Base-by-base conservation (phyloP, 352 stramenopile genomes). In the Phytophthora idaei region DNA sequence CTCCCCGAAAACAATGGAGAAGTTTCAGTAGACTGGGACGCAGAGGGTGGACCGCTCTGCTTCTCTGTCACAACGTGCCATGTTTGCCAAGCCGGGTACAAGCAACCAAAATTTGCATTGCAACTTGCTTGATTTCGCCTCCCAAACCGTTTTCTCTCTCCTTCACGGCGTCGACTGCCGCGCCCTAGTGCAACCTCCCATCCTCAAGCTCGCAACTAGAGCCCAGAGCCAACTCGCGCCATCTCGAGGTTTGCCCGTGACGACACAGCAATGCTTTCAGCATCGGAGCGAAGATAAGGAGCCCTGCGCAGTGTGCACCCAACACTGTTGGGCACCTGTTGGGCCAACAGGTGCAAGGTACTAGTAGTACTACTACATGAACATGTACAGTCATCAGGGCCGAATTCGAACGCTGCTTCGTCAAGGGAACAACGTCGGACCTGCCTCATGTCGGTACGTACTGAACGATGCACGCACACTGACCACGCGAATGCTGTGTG, bases 191-290 rank as follows among this genome's bases (percentile, higher is more conserved):
- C 39, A 49, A 64, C 55, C 50, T 47, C 41, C 42, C 36, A 42
- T 27, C 15, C 14, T 47, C 21, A 21, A 21, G 21, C 21, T 21
- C n/a, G 14, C 37, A 59, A 36, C 46, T 28, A 27, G 28, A 42
- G 10, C 36, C 36, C 15, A 42, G 36, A 31, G 57, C 29, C 44
- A 56, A 17, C 48, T 61, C 28, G 61, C 42, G 54, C 54, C 53
- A 69, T 64, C 47, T 64, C 44, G 27, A 17, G 49, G 17, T 1
- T 47, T 71, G 64, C 61, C 57, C 15, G 15, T 41, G 51, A 6
- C 64, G 64, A 63, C 57, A 55, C 64, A 51, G 15, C 15, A 71
- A 42, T 17, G 12, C 11, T 42, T 17, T 42, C 6, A 15, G 27
- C 15, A 36, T 31, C 52, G 10, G 60, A 17, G 27, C 42, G 29